A percentile compares a stretch with the other conserved stretches of the same genome.
Conservation (phyloP, 176 grass and related monocot genomes). For the Canna indica region DNA sequence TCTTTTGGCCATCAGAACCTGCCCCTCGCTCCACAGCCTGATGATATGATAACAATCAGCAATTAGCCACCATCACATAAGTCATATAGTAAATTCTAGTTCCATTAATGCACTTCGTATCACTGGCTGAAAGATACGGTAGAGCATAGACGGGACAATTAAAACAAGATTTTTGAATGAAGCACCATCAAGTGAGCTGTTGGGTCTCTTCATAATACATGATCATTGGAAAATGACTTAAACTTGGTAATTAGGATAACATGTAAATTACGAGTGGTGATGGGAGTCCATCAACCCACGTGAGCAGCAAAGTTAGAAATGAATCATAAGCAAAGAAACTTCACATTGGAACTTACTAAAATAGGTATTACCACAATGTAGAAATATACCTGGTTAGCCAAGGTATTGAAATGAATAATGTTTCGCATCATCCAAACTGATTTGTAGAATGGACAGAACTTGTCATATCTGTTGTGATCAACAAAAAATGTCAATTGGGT, state of each 20-base stretch:
- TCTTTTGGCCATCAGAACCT: slow-evolving; percentile 78
- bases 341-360: not conserved
- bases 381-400: slow-evolving; percentile 64
- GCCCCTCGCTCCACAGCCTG: slow-evolving; percentile 85
- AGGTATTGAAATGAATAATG: slow-evolving; percentile 76
- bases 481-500: not conserved
- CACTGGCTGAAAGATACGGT: too few relatives aligned
- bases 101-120: not conserved
- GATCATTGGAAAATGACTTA: too few relatives aligned
- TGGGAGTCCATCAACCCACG: too few relatives aligned
- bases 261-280: too few relatives aligned
- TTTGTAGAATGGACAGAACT: slow-evolving; percentile 92
- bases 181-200: too few relatives aligned
- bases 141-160: too few relatives aligned
- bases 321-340: not conserved
- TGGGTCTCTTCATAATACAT: too few relatives aligned
- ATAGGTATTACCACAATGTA: too few relatives aligned
- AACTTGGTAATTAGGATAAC: too few relatives aligned
- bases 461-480: slow-evolving; percentile 59
- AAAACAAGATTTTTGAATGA: too few relatives aligned
- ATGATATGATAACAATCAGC: slow-evolving; percentile 12
- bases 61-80: not conserved
- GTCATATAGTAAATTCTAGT: not conserved
- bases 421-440: slow-evolving; percentile 98
- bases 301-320: not conserved